Conservation (phyloP, 1,284 basidiomycete species). For the Cystobasidiaceae sp. region DNA sequence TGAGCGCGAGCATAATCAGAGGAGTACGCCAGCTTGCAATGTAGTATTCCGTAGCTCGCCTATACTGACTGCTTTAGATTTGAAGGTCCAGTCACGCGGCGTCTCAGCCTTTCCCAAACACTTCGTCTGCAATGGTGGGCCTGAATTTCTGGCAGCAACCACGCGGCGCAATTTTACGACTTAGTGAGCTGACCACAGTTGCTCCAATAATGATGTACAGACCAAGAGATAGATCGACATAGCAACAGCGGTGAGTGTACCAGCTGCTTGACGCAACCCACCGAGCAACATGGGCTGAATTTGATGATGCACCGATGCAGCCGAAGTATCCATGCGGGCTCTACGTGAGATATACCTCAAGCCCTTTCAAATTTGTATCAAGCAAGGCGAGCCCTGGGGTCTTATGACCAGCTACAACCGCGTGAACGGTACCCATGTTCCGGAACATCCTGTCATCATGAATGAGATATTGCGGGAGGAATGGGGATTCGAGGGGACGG, state of each 20-base stretch:
- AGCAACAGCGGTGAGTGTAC: not conserved
- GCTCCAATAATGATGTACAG: too few relatives aligned
- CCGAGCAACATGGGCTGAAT: too few relatives aligned
- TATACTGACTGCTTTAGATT: constrained; percentile 30
- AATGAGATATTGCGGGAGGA: constrained; percentile 57
- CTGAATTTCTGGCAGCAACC: too few relatives aligned
- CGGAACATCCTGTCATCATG: constrained; percentile 58
- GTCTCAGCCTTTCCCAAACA: constrained; percentile 18
- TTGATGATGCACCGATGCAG: too few relatives aligned
- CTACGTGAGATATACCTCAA: constrained; percentile 74
- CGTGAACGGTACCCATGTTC: constrained; percentile 61
- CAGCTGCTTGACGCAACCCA: constrained; percentile 4
- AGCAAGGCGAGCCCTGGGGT: constrained; percentile 53
- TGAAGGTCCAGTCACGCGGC: not conserved
- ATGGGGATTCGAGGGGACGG: constrained; percentile 51
- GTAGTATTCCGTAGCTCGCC: too few relatives aligned
- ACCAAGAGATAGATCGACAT: constrained; percentile 35
- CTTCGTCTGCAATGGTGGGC: constrained; percentile 33
- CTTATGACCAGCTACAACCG: constrained; percentile 55
- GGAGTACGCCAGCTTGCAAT: constrained; percentile 37
- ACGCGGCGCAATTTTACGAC: too few relatives aligned
- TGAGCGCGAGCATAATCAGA: constrained; percentile 21
- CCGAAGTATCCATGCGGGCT: constrained; percentile 59
- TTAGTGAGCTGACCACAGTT: too few relatives aligned
- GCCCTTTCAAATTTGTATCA: constrained; percentile 71